Conservation (phyloP, 306 rosid species). For the Arachis stenosperma region DNA sequence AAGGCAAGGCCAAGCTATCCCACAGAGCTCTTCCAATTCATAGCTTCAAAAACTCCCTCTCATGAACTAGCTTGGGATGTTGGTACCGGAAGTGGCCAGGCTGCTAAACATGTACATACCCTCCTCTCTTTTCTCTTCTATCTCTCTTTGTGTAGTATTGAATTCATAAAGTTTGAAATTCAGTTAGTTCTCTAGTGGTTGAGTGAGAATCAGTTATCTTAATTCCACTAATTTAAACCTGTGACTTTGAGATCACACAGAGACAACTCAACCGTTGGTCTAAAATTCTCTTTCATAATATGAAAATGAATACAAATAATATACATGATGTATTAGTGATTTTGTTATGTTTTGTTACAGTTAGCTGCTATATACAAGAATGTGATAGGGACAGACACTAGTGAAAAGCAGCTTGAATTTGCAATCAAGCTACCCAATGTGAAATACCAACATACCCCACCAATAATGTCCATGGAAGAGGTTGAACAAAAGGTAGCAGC, state of each 20-base stretch:
- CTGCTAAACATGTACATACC: constrained; percentile 61
- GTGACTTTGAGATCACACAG: too few relatives aligned
- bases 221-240: too few relatives aligned
- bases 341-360: constrained; percentile 44
- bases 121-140: background rate
- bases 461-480: constrained; percentile 56
- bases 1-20: constrained; percentile 70
- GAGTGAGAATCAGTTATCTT: too few relatives aligned
- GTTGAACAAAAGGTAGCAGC: constrained; percentile 54
- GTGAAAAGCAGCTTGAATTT: constrained; percentile 58
- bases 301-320: too few relatives aligned
- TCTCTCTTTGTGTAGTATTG: too few relatives aligned
- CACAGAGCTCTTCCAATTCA: constrained; percentile 54
- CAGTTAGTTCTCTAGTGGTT: too few relatives aligned
- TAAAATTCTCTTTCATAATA: too few relatives aligned
- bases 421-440: constrained; percentile 66
- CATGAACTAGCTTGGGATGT: constrained; percentile 82
- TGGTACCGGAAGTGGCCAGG: constrained; percentile 92
- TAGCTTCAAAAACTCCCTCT: constrained; percentile 67
- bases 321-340: too few relatives aligned
- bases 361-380: constrained; percentile 60
- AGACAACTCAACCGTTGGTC: too few relatives aligned
- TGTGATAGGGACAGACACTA: constrained; percentile 73
- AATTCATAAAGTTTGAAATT: too few relatives aligned
- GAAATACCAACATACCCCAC: constrained; percentile 55